Conservation (phyloP, 495 filamentous ascomycete genomes). For the Aspergillus heteromorphus region DNA sequence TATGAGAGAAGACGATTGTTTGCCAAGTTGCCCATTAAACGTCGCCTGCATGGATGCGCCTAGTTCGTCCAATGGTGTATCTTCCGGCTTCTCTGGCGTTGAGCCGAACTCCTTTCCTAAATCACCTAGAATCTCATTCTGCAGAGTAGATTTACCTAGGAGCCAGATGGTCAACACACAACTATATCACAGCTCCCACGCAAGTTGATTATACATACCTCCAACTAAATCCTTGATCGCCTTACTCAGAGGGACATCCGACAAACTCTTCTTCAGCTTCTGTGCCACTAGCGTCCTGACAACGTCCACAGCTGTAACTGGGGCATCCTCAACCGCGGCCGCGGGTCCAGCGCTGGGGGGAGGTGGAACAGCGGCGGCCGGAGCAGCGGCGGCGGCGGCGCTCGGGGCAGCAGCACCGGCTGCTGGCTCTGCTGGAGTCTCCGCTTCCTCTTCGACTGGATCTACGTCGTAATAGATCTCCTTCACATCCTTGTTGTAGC, state of each 20-base stretch:
- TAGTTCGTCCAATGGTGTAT: conserved; percentile 91
- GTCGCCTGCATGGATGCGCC: conserved; percentile 94
- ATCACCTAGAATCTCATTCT: conserved; percentile 93
- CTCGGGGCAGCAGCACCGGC: conserved; percentile 31
- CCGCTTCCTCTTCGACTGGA: conserved; percentile 85
- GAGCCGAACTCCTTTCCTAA: conserved; percentile 98
- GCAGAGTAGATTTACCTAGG: conserved; percentile 90
- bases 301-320: conserved; percentile 82
- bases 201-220: conserved; percentile 54
- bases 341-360: conserved; percentile 40
- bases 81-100: conserved; percentile 97
- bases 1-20: conserved; percentile 90
- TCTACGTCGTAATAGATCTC: conserved; percentile 99
- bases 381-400: conserved; percentile 45
- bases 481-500: conserved; percentile 98
- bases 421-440: conserved; percentile 45
- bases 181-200: not conserved
- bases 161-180: not conserved
- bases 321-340: conserved; percentile 62
- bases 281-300: conserved; percentile 91
- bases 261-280: conserved; percentile 90
- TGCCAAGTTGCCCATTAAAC: conserved; percentile 95
- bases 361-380: conserved; percentile 31
- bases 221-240: conserved; percentile 98
- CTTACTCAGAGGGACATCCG: conserved; percentile 89